Evolutionary conservation across 768 basidiomycete genomes (phyloP).

Genomic region (Lyophyllum semitale): DNA sequence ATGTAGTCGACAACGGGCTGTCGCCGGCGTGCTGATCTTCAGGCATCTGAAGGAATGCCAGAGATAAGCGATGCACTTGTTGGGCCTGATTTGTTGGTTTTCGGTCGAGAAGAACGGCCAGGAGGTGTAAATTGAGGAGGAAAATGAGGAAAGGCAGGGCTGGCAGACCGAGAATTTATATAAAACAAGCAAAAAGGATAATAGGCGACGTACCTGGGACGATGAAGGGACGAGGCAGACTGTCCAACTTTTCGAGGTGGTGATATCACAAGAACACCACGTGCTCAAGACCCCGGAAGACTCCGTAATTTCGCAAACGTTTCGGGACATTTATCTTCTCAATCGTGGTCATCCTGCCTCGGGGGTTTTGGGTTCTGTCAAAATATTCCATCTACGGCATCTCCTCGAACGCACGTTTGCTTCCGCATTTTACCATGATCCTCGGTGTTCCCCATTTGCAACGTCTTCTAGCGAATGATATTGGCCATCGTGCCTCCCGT

Average conservation of each 20-base stretch:
- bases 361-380: not conserved
- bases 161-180: not conserved
- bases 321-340: slow-evolving; percentile 12
- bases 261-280: slow-evolving; percentile 27
- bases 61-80: slow-evolving; percentile 13
- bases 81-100: not conserved
- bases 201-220: not conserved
- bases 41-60: slow-evolving; percentile 9
- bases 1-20: slow-evolving; percentile 3
- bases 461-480: slow-evolving; percentile 5
- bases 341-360: not conserved
- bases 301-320: slow-evolving; percentile 26
- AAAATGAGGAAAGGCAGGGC: not conserved
- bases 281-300: slow-evolving; percentile 31
- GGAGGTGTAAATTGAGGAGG: slow-evolving; percentile 22
- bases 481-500: slow-evolving; percentile 4
- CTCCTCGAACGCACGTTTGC: slow-evolving; percentile 18
- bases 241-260: slow-evolving; percentile 10
- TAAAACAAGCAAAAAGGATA: not conserved
- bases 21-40: slow-evolving; percentile 16
- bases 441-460: slow-evolving; percentile 7
- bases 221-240: slow-evolving; percentile 1
- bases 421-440: not conserved
- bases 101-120: slow-evolving; percentile 12
- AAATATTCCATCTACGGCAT: not conserved